Base-by-base conservation (phyloP, 441 rosid species). In the Syzygium malaccense region DNA sequence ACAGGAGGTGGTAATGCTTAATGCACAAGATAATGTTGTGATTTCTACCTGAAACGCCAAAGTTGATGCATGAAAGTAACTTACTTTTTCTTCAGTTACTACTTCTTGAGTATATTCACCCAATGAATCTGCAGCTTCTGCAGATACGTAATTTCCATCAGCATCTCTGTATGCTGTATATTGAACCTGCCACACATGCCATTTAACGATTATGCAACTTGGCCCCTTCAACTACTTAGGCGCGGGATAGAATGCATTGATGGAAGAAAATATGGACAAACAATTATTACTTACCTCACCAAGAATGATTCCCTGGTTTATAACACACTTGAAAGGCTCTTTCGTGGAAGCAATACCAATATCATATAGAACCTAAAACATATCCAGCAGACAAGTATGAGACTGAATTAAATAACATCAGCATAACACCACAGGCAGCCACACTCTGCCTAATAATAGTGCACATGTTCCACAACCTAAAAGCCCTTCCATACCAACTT, bases 241-340 rank as follows among this genome's bases (percentile, higher is more conserved):
- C 48, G 48, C 48, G 1, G 83, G 92, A 90, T 87, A 89, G 87
- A 30, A 84, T 62, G 88, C 85, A 80, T 88, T 45, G 85, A 37
- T 26, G 28, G 71, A 79, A 28, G 55, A 68, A 80, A 14, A 51
- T 83, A 54, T 20, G 55, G 41, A 87, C 32, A 88, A 89, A 86
- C 8, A 88, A 90, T 51, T 41, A 60, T 23, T 86, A 90, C 98
- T 93, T 91, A 96, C 99, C 92, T 95, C 99, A 48, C 99, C 99
- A 78, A 98, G 99, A 92, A 98, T 96, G 91, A 98, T 95, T 91
- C 99, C 99, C 93, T 97, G 99, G 92, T 98, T 98, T 93, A 98
- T 98, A 89, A 98, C 99, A 91, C 99, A 96, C 91, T 96, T 95
- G 95, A 98, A 97, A 49, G 99, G 99, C 92, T 98, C 99, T 92